Conservation (phyloP, 352 stramenopile genomes). For the Phytopythium kandeliae region DNA sequence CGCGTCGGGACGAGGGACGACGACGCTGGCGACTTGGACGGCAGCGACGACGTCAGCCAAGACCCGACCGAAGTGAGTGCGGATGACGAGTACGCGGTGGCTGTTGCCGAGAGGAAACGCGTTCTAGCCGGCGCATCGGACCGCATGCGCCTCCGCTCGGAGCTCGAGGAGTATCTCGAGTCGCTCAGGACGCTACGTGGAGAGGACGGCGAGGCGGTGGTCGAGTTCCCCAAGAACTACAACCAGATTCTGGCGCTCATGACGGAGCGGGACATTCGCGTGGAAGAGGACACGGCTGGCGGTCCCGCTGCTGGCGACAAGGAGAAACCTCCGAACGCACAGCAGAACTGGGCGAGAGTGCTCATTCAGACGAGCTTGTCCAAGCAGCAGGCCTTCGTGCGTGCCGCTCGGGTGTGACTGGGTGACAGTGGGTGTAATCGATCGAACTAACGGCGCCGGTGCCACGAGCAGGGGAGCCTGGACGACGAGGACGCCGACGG, state of each 20-base stretch:
- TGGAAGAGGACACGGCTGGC: constrained; percentile 12
- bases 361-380: constrained; percentile 56
- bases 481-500: constrained; percentile 28
- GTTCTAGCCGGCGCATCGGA: constrained; percentile 26
- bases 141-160: constrained; percentile 28
- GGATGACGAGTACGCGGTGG: constrained; percentile 21
- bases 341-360: constrained; percentile 49
- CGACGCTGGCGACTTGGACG: not conserved
- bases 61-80: constrained; percentile 1
- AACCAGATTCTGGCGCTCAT: constrained; percentile 60
- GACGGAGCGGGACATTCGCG: constrained; percentile 43
- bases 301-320: not conserved
- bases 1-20: not conserved
- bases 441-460: not conserved
- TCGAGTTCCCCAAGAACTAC: constrained; percentile 62
- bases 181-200: constrained; percentile 31
- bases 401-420: no score
- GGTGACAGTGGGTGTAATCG: no score
- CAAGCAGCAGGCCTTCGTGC: constrained; percentile 65
- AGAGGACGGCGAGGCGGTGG: constrained; percentile 37
- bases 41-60: not conserved
- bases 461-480: constrained; percentile 25
- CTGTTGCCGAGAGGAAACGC: constrained; percentile 7
- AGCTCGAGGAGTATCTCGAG: constrained; percentile 41
- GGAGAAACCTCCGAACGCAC: not conserved